These are phyloP conservation scores for Trametes pubescens DNA, from an alignment of 1,284 basidiomycete species.

Conservation along the genomic window DNA sequence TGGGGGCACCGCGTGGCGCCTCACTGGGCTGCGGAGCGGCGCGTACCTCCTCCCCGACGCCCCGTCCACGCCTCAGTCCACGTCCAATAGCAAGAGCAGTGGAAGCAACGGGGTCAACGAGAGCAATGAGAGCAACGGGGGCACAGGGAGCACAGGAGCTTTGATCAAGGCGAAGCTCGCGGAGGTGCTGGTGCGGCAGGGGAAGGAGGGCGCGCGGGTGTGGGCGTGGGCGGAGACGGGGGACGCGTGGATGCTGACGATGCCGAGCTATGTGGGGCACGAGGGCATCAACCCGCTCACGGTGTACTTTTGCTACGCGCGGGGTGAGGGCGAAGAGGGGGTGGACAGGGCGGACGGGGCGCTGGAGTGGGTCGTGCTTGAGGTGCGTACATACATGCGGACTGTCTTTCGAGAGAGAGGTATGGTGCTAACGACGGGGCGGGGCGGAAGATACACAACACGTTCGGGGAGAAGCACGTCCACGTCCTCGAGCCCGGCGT, in stretches of 20 bases:
- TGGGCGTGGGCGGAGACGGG: slow-evolving; percentile 40
- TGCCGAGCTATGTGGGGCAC: slow-evolving; percentile 74
- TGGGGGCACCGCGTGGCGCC: slow-evolving; percentile 50
- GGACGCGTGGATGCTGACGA: slow-evolving; percentile 77
- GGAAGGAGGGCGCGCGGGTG: slow-evolving; percentile 33
- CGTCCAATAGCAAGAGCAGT: not conserved
- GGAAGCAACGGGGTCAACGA: not conserved
- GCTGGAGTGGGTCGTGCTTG: slow-evolving; percentile 65
- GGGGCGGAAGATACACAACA: slow-evolving; percentile 72
- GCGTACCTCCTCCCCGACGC: slow-evolving; percentile 54
- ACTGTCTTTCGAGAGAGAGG: not conserved
- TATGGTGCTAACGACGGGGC: not conserved
- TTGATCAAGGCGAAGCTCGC: slow-evolving; percentile 52
- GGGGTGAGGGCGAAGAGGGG: slow-evolving; percentile 20
- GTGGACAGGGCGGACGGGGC: not conserved
- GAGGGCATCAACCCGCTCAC: slow-evolving; percentile 82
- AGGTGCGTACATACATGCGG: slow-evolving; percentile 46
- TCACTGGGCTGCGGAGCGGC: slow-evolving; percentile 56
- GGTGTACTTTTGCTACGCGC: slow-evolving; percentile 73
- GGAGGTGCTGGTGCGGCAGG: slow-evolving; percentile 46
- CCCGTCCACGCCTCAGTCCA: not conserved
- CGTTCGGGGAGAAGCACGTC: slow-evolving; percentile 78
- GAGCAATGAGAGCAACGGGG: not conserved
- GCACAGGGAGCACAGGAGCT: not conserved
- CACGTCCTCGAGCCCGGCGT: slow-evolving; percentile 59